phyloP scores from a whole-genome alignment of 2,329 filamentous ascomycete species.

The Trichoderma endophyticum region DNA sequence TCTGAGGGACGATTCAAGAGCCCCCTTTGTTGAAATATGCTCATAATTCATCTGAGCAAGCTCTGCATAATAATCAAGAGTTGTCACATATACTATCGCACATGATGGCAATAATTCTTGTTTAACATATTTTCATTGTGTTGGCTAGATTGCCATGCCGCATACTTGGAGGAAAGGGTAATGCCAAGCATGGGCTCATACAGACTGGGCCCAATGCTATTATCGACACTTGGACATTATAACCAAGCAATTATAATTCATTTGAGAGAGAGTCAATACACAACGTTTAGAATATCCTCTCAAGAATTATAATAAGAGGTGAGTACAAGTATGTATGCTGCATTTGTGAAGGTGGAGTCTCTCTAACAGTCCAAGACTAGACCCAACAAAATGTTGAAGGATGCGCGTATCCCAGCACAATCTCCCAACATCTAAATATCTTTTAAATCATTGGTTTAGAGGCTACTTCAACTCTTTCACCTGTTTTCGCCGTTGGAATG shows the following conservation, averaged over 20 bases:
- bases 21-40: not conserved
- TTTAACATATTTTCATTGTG: not conserved
- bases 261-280: not conserved
- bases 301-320: not conserved
- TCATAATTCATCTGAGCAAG: not conserved
- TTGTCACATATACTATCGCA: not conserved
- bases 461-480: not conserved
- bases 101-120: not conserved
- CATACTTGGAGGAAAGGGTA: not conserved
- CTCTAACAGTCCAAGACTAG: not conserved
- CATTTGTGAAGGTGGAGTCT: not conserved
- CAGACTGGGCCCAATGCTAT: not conserved
- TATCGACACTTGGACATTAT: not conserved
- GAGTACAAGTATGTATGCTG: not conserved
- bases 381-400: not conserved
- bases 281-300: not conserved
- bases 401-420: not conserved
- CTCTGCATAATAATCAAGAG: not conserved
- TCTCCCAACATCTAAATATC: not conserved
- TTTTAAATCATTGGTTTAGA: not conserved
- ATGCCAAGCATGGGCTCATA: not conserved
- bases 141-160: not conserved
- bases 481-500: not conserved
- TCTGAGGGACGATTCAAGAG: not conserved
- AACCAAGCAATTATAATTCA: not conserved